These are phyloP conservation scores for Dactylonectria macrodidyma DNA, from an alignment of 2,329 filamentous ascomycete genomes.

Conservation along the genomic window DNA sequence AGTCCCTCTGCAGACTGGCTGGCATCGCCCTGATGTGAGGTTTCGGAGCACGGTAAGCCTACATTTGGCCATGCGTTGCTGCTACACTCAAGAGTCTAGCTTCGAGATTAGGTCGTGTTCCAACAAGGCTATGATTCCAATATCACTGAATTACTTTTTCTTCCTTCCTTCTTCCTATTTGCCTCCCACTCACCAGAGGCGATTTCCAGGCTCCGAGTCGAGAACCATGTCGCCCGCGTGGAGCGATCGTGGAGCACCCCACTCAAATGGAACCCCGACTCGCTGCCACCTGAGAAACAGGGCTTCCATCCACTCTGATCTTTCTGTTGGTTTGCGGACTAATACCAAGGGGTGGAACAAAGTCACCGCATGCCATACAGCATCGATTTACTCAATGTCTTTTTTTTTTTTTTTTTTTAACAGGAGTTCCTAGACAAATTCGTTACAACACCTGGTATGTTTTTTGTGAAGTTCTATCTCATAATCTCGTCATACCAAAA, in stretches of 20 bases:
- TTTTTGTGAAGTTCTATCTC: too few relatives aligned
- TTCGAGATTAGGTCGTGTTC: background rate
- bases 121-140: background rate
- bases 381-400: too few relatives aligned
- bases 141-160: background rate
- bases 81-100: background rate
- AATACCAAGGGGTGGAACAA: too few relatives aligned
- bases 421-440: too few relatives aligned
- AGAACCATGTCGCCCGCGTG: background rate
- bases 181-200: background rate
- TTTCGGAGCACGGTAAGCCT: too few relatives aligned
- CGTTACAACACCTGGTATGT: too few relatives aligned
- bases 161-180: too few relatives aligned
- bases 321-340: background rate
- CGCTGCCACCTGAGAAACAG: background rate
- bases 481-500: too few relatives aligned
- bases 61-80: too few relatives aligned
- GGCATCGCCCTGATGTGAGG: too few relatives aligned
- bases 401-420: too few relatives aligned
- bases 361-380: too few relatives aligned
- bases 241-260: background rate
- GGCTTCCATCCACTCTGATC: background rate
- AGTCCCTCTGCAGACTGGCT: background rate
- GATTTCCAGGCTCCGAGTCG: background rate
- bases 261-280: background rate